These are phyloP conservation scores for Raffaelea arxii DNA, from an alignment of 2,329 filamentous ascomycete species.

Conservation along the genomic window DNA sequence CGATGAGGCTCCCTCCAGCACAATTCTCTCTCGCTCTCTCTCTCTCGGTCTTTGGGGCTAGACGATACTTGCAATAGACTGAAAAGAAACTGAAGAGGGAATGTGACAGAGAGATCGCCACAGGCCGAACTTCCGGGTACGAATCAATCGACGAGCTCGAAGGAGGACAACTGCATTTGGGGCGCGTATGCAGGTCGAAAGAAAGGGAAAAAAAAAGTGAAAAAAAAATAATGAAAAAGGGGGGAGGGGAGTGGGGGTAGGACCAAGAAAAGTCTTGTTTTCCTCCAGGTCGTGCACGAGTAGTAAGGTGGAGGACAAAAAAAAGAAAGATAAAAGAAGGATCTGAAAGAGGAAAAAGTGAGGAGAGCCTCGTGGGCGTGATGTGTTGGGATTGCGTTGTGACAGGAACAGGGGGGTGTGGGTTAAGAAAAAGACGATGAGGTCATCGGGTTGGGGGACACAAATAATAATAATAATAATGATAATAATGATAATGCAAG, in stretches of 20 bases:
- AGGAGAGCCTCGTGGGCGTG: background rate
- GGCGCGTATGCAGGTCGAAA: background rate
- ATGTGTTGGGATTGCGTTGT: background rate
- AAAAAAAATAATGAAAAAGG: background rate
- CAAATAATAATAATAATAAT: background rate
- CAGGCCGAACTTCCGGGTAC: background rate
- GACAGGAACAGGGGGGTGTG: background rate
- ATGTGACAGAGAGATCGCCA: background rate
- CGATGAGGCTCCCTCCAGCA: no score
- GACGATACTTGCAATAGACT: no score
- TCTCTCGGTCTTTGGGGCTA: no score
- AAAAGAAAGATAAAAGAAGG: background rate
- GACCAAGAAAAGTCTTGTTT: no score
- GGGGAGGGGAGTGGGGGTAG: background rate
- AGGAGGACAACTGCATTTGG: background rate
- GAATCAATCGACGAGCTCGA: background rate
- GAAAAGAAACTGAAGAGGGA: no score
- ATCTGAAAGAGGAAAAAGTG: background rate
- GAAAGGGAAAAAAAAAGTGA: background rate
- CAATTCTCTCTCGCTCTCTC: no score
- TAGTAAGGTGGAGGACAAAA: background rate
- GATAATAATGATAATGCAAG: background rate
- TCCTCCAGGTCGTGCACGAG: no score
- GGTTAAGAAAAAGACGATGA: background rate
- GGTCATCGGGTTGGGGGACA: background rate